phyloP scores from a whole-genome alignment of 2,329 filamentous ascomycete species.

The Cercospora janseana region DNA sequence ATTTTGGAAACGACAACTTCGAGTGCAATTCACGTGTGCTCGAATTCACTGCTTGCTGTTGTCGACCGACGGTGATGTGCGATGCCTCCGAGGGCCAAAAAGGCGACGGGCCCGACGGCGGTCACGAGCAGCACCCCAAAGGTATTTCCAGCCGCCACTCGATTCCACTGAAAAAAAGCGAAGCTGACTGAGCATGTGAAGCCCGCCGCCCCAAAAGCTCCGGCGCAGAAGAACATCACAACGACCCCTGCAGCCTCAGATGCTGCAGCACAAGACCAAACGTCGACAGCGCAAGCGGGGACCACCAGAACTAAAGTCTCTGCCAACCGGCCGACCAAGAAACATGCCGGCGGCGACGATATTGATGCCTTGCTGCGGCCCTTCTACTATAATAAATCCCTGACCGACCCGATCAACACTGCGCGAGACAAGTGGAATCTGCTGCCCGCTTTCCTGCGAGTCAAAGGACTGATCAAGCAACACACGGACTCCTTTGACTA shows the following conservation, averaged over 20 bases:
- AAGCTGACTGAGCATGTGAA: constrained; percentile 19
- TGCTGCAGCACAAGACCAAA: constrained; percentile 3
- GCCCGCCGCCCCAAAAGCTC: constrained; percentile 22
- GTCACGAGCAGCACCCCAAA: constrained; percentile 32
- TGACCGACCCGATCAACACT: constrained; percentile 68
- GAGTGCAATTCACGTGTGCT: neutral
- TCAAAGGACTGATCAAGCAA: constrained; percentile 95
- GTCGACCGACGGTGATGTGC: constrained; percentile 10
- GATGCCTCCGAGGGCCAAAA: constrained; percentile 38
- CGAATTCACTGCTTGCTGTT: too few species aligned
- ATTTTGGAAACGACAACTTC: constrained; percentile 2
- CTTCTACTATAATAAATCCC: constrained; percentile 66
- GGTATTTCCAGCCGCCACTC: constrained; percentile 23
- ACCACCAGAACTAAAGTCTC: constrained; percentile 1
- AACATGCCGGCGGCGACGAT: constrained; percentile 37
- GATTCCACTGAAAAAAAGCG: constrained; percentile 15
- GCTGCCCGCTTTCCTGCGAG: constrained; percentile 93
- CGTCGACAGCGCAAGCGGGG: neutral
- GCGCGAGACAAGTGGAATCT: constrained; percentile 93
- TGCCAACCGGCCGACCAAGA: constrained; percentile 24
- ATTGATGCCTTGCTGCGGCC: constrained; percentile 63
- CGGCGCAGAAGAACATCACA: constrained; percentile 20
- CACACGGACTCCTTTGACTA: constrained; percentile 99
- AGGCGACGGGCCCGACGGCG: constrained; percentile 32
- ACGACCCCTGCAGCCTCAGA: constrained; percentile 16